phyloP scores from a whole-genome alignment of 352 stramenopile species.

The Phytophthora pini region DNA sequence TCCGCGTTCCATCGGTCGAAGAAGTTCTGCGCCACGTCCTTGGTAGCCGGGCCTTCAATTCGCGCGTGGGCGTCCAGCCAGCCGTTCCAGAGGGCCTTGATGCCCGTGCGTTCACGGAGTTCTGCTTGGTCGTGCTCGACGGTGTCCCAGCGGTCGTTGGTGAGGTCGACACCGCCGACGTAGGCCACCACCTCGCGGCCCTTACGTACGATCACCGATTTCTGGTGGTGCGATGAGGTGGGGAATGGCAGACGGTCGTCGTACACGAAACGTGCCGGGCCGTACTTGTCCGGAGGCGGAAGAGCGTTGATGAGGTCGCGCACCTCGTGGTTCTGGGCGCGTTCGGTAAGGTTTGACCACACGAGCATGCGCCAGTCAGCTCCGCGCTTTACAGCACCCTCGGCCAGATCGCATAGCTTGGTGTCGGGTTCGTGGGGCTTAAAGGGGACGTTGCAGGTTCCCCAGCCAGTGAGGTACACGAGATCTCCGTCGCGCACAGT shows the following conservation, averaged over 20 bases:
- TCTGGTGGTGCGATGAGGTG: conserved; percentile 73
- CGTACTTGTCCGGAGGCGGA: conserved; percentile 29
- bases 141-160: conserved; percentile 63
- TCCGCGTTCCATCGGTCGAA: conserved; percentile 61
- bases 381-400: conserved; percentile 41
- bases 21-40: conserved; percentile 66
- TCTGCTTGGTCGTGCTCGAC: conserved; percentile 51
- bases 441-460: conserved; percentile 61
- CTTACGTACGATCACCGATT: conserved; percentile 57
- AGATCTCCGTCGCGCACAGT: conserved; percentile 26
- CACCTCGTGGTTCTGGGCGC: conserved; percentile 52
- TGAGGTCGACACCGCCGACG: conserved; percentile 59
- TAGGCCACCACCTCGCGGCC: conserved; percentile 43
- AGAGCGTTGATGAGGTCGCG: conserved; percentile 58
- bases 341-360: conserved; percentile 66
- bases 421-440: conserved; percentile 41
- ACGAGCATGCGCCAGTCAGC: conserved; percentile 60
- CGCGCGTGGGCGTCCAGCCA: conserved; percentile 64
- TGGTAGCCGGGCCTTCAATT: conserved; percentile 44
- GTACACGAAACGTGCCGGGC: conserved; percentile 49
- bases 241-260: conserved; percentile 62
- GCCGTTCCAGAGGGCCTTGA: conserved; percentile 46
- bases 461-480: conserved; percentile 65
- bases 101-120: conserved; percentile 38
- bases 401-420: conserved; percentile 44